Percentiles rank a stretch among this genome's conserved stretches.
Evolutionary conservation across 257 asterid genomes (phyloP).

Genomic region (Salvia miltiorrhiza): DNA sequence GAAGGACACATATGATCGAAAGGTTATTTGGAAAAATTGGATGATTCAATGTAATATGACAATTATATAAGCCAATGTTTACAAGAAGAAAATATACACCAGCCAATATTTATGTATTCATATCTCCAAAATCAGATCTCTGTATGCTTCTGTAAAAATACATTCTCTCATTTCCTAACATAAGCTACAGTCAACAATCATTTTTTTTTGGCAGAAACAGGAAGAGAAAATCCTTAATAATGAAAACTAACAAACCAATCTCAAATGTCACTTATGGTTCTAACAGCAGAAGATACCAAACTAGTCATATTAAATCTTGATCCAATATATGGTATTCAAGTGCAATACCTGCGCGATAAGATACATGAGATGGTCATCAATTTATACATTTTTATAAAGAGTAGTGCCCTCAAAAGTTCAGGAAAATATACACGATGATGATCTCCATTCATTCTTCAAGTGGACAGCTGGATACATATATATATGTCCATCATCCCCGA

Average conservation of each 20-base stretch:
- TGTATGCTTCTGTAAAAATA: constrained; percentile 8
- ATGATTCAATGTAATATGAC: too few relatives aligned
- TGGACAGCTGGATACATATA: neutral
- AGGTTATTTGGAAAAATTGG: too few relatives aligned
- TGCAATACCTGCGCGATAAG: neutral
- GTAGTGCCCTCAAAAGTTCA: neutral
- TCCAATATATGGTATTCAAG: neutral
- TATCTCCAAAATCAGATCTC: neutral
- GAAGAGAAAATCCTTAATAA: too few relatives aligned
- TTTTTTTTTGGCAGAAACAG: neutral
- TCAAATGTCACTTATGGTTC: too few relatives aligned
- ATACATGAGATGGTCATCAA: neutral
- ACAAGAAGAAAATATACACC: too few relatives aligned
- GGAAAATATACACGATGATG: neutral
- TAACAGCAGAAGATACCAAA: neutral
- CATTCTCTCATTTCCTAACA: constrained; percentile 1
- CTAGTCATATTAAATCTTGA: neutral
- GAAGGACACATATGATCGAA: too few relatives aligned
- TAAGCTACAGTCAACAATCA: too few relatives aligned
- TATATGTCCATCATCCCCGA: neutral
- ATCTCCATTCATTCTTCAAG: neutral
- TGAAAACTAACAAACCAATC: too few relatives aligned
- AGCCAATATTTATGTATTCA: neutral
- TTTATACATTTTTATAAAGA: neutral
- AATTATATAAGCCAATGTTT: too few relatives aligned